Evolutionary conservation across 176 grass and related monocot genomes (phyloP).

Genomic region (Triticum aestivum): IWGSC_CS_RefSeq_v2.1 NC_057795.1:127206301-127206800

Average conservation of each 20-base stretch:
- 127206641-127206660: not conserved
- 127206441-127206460: not conserved
- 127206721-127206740: not conserved
- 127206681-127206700: not conserved
- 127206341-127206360: constrained; percentile 18
- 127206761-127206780: not conserved
- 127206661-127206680: constrained; percentile 13
- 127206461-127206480: not conserved
- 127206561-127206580: not conserved
- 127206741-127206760: not conserved
- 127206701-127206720: constrained; percentile 9
- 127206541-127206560: not conserved
- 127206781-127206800: not conserved
- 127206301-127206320: constrained; percentile 19
- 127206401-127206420: not conserved
- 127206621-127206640: not conserved
- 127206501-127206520: not conserved
- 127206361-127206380: not conserved
- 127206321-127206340: constrained; percentile 17
- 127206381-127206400: not conserved
- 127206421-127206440: not conserved
- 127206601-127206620: not conserved
- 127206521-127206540: constrained; percentile 1
- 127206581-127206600: not conserved
- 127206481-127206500: constrained; percentile 7